Percentiles rank a stretch among this genome's conserved stretches.
phyloP scores from a whole-genome alignment of 805 yeast genomes.

The Debaryomyces tyrocola region DNA sequence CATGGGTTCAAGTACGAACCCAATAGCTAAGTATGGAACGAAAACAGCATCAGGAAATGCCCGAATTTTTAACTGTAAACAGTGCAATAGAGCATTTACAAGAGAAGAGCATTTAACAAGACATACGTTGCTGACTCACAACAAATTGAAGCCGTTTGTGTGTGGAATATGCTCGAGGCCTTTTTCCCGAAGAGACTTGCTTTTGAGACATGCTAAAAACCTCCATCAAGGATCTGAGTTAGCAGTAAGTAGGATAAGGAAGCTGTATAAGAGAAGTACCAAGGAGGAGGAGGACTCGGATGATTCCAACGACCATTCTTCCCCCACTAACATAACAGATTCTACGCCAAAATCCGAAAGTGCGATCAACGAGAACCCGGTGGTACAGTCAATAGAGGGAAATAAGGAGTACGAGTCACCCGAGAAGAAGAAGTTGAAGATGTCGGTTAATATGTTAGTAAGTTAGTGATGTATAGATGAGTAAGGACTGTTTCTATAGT shows the following conservation, averaged over 20 bases:
- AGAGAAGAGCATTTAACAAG: constrained; percentile 46
- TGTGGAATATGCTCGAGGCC: constrained; percentile 47
- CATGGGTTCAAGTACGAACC: neutral
- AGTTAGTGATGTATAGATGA: constrained; percentile 18
- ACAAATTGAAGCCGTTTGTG: constrained; percentile 43
- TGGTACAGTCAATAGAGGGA: constrained; percentile 2
- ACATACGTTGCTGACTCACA: constrained; percentile 43
- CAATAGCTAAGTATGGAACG: constrained; percentile 30
- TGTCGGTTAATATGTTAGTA: constrained; percentile 44
- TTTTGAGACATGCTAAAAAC: constrained; percentile 45
- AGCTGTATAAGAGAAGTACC: constrained; percentile 30
- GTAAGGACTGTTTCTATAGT: neutral
- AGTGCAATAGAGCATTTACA: constrained; percentile 46
- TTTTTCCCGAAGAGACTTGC: constrained; percentile 42
- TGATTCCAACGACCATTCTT: neutral
- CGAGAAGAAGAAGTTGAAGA: constrained; percentile 33
- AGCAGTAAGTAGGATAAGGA: constrained; percentile 44
- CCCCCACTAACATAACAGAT: neutral
- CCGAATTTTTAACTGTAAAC: constrained; percentile 39
- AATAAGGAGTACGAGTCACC: constrained; percentile 23
- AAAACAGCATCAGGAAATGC: constrained; percentile 47
- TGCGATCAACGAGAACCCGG: constrained; percentile 1
- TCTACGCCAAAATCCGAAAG: neutral
- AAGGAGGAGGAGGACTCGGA: constrained; percentile 8
- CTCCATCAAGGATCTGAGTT: constrained; percentile 43